phyloP scores from a whole-genome alignment of 2,329 filamentous ascomycete genomes.

The Alternaria atra region DNA sequence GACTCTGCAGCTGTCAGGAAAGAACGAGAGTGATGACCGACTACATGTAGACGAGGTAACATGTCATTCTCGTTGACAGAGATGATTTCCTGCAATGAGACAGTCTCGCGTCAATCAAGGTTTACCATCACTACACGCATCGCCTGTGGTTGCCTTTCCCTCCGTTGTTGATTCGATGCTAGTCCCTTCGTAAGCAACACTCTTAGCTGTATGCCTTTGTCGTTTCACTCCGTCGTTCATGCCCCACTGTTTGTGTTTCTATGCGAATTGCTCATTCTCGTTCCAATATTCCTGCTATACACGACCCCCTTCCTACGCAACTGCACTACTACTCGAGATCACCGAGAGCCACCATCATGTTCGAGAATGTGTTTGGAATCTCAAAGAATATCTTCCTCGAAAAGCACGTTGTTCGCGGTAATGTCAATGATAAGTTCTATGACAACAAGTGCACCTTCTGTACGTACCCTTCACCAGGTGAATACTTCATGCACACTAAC shows the following conservation, averaged over 20 bases:
- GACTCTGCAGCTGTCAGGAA: neutral
- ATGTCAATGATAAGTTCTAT: conserved; percentile 20
- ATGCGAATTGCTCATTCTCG: neutral
- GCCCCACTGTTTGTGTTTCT: too few relatives aligned
- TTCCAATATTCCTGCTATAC: too few relatives aligned
- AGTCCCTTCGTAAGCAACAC: too few relatives aligned
- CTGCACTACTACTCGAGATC: neutral
- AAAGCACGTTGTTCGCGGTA: conserved; percentile 18
- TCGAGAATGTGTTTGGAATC: conserved; percentile 2
- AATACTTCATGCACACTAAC: neutral
- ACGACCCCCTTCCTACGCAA: neutral
- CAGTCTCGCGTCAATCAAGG: neutral
- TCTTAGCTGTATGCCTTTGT: too few relatives aligned
- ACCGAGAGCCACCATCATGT: neutral
- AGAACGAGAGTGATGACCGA: neutral
- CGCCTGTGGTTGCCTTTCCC: too few relatives aligned
- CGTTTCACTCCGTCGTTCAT: too few relatives aligned
- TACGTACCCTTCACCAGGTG: neutral
- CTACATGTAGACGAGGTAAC: neutral
- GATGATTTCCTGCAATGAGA: neutral
- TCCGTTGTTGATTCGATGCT: too few relatives aligned
- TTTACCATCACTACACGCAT: too few relatives aligned
- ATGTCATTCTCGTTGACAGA: too few relatives aligned
- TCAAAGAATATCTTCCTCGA: conserved; percentile 15
- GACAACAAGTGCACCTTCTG: conserved; percentile 22